A percentile compares a stretch with the other conserved stretches of the same genome.
Evolutionary conservation across 2,329 filamentous ascomycete genomes (phyloP).

Genomic region (Malbranchea zuffiana): DNA sequence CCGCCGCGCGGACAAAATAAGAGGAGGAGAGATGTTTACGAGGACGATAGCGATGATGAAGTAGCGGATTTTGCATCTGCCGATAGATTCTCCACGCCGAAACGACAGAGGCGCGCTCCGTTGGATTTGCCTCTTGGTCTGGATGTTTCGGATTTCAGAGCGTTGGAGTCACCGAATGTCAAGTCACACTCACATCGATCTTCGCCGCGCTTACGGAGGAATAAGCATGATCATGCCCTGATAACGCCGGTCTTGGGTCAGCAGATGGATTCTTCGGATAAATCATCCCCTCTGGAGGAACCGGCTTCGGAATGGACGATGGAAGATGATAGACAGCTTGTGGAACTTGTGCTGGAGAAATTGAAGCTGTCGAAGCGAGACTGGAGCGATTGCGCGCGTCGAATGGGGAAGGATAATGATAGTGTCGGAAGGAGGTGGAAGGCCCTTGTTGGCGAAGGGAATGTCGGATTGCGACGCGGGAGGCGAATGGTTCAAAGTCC

Average conservation of each 20-base stretch:
- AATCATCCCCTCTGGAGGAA: slow-evolving; percentile 8
- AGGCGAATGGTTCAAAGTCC: slow-evolving; percentile 20
- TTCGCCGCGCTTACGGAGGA: background rate
- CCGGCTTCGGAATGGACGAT: slow-evolving; percentile 25
- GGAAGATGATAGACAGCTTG: slow-evolving; percentile 33
- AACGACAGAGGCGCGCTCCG: slow-evolving; percentile 34
- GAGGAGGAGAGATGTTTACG: slow-evolving; percentile 24
- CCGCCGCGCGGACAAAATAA: slow-evolving; percentile 13
- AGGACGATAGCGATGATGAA: slow-evolving; percentile 21
- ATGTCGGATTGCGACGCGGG: slow-evolving; percentile 31
- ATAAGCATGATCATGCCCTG: too few relatives aligned
- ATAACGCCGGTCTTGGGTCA: too few relatives aligned
- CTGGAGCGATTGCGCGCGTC: slow-evolving; percentile 37
- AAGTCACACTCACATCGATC: slow-evolving; percentile 1
- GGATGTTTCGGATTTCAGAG: slow-evolving; percentile 34
- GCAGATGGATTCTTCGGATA: too few relatives aligned
- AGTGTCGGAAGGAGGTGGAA: slow-evolving; percentile 35
- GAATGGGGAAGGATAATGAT: slow-evolving; percentile 32
- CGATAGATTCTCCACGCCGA: slow-evolving; percentile 33
- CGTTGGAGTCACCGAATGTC: slow-evolving; percentile 22
- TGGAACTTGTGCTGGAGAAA: slow-evolving; percentile 36
- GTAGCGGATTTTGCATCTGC: slow-evolving; percentile 16
- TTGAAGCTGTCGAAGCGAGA: slow-evolving; percentile 34
- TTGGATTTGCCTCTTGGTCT: slow-evolving; percentile 37
- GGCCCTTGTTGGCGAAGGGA: slow-evolving; percentile 33